phyloP scores from a whole-genome alignment of 1,284 basidiomycete genomes.

The Anthracocystis panici-leucophaei region DNA sequence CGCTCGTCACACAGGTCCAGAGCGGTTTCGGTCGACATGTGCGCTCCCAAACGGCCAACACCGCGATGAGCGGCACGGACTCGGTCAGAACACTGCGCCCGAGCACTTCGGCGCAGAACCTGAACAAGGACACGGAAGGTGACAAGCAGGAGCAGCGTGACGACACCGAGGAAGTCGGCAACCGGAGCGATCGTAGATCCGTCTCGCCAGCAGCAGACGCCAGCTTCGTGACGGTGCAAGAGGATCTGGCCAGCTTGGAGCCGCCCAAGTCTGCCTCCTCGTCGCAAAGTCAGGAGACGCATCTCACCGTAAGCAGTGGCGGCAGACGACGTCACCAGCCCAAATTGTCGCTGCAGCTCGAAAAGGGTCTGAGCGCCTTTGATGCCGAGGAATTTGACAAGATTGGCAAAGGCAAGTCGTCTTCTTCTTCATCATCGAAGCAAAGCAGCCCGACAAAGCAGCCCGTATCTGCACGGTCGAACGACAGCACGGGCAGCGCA shows the following conservation, averaged over 20 bases:
- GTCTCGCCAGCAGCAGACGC: slow-evolving; percentile 27
- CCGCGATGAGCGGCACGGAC: slow-evolving; percentile 33
- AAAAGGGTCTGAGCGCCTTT: slow-evolving; percentile 61
- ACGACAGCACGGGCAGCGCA: slow-evolving; percentile 27
- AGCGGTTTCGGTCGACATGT: slow-evolving; percentile 49
- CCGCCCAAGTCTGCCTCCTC: slow-evolving; percentile 47
- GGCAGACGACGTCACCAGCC: slow-evolving; percentile 48
- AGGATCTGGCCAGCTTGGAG: slow-evolving; percentile 23
- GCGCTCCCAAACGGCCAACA: slow-evolving; percentile 44
- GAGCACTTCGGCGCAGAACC: slow-evolving; percentile 55
- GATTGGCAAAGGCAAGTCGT: slow-evolving; percentile 41
- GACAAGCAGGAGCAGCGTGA: slow-evolving; percentile 2
- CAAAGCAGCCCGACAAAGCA: slow-evolving; percentile 32
- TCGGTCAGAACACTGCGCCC: slow-evolving; percentile 57
- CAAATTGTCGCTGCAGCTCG: slow-evolving; percentile 59
- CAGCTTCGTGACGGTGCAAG: slow-evolving; percentile 44
- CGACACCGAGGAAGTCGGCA: slow-evolving; percentile 9
- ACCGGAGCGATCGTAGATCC: slow-evolving; percentile 17
- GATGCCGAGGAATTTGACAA: slow-evolving; percentile 58
- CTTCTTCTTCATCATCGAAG: slow-evolving; percentile 19
- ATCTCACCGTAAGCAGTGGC: slow-evolving; percentile 36
- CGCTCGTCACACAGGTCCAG: slow-evolving; percentile 44
- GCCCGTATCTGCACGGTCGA: slow-evolving; percentile 29
- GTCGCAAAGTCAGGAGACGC: slow-evolving; percentile 38
- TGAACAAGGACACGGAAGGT: slow-evolving; percentile 19